Percentiles rank a stretch among this genome's conserved stretches.
Evolutionary conservation across 352 stramenopile species (phyloP).

Genomic region (Pythium utonaiense): DNA sequence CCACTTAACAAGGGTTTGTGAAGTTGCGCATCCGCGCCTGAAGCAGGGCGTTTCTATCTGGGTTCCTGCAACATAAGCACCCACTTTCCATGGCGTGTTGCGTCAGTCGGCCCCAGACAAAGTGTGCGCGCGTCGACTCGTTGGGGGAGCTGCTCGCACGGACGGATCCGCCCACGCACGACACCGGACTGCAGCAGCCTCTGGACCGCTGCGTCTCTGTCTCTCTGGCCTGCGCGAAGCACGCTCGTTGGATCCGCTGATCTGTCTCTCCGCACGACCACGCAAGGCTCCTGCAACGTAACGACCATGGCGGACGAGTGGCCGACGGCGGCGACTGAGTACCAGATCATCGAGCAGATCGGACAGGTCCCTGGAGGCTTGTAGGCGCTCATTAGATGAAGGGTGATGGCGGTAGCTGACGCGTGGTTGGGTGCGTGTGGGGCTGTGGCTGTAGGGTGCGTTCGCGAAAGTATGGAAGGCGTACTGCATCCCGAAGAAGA

Average conservation of each 20-base stretch:
- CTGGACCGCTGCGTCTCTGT: neutral
- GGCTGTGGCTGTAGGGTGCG: conserved; percentile 79
- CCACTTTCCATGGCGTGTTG: conserved; percentile 9
- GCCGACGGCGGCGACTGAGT: conserved; percentile 78
- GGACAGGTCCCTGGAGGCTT: conserved; percentile 47
- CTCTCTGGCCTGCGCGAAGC: neutral
- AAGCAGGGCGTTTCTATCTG: neutral
- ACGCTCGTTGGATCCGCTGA: neutral
- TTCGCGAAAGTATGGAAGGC: conserved; percentile 99
- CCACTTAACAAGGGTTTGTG: neutral
- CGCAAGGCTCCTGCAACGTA: neutral
- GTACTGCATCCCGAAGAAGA: conserved; percentile 85
- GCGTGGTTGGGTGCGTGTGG: no score
- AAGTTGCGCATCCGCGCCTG: conserved; percentile 12
- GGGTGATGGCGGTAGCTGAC: neutral
- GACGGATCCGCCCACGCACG: neutral
- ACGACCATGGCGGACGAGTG: conserved; percentile 76
- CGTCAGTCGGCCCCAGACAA: conserved; percentile 16
- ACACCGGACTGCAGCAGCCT: neutral
- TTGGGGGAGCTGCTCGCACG: neutral
- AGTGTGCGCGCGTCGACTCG: neutral
- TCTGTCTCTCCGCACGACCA: neutral
- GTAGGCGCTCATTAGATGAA: neutral
- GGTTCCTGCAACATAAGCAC: conserved; percentile 23
- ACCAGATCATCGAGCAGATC: conserved; percentile 90